Conservation (phyloP, 202 grass and related monocot genomes). For the Sporobolus alterniflorus region DNA sequence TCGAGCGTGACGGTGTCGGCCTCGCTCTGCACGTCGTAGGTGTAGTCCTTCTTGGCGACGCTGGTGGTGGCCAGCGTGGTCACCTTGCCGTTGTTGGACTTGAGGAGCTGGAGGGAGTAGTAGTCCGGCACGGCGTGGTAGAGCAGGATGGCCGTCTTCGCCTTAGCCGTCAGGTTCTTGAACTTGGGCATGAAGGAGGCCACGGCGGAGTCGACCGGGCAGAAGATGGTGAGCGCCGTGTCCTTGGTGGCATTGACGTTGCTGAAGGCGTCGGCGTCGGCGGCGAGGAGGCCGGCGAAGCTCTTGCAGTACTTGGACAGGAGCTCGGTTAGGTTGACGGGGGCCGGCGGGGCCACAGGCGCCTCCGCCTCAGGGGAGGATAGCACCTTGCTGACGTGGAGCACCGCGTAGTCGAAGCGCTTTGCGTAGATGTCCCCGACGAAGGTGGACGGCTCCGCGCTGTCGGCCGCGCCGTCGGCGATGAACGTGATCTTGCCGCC, state of each 20-base stretch:
- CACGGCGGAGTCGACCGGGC: conserved; percentile 68
- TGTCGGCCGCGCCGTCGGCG: conserved; percentile 59
- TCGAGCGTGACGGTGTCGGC: conserved; percentile 56
- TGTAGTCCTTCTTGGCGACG: conserved; percentile 65
- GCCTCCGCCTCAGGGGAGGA: conserved; percentile 91
- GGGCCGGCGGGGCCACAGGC: conserved; percentile 71
- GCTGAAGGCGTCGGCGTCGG: conserved; percentile 54
- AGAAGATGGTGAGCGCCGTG: conserved; percentile 80
- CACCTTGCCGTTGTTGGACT: conserved; percentile 78
- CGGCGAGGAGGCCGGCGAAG: conserved; percentile 63
- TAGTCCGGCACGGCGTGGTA: conserved; percentile 87
- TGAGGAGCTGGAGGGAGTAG: conserved; percentile 88
- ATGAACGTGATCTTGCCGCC: conserved; percentile 75
- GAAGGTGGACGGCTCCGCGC: conserved; percentile 35
- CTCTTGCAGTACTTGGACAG: conserved; percentile 75
- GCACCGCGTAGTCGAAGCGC: conserved; percentile 76
- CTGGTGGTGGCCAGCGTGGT: conserved; percentile 74
- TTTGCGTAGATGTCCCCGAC: conserved; percentile 81
- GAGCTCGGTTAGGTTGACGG: conserved; percentile 73
- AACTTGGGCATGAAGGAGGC: conserved; percentile 78
- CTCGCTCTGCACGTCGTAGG: conserved; percentile 53
- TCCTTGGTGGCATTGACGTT: conserved; percentile 73
- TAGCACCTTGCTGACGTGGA: conserved; percentile 65
- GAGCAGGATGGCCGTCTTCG: conserved; percentile 65
- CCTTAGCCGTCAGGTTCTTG: conserved; percentile 84